A percentile compares a stretch with the other conserved stretches of the same genome.
phyloP scores from a whole-genome alignment of 257 asterid genomes.

The Penstemon eatonii region DNA sequence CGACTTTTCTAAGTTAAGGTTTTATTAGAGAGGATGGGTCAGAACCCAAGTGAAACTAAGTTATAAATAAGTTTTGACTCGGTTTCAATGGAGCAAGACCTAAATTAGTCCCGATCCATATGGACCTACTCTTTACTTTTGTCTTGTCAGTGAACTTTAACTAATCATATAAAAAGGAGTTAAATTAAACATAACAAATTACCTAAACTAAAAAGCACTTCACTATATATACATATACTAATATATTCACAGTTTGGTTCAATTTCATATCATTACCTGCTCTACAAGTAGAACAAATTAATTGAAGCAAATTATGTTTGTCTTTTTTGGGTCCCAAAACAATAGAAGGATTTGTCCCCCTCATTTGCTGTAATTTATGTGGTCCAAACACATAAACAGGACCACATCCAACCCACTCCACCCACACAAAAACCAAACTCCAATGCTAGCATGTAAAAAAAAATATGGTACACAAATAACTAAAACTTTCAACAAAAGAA shows the following conservation, averaged over 20 bases:
- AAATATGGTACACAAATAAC: constrained; percentile 5
- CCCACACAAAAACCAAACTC: constrained; percentile 8
- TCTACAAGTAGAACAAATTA: too few relatives aligned
- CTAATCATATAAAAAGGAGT: too few relatives aligned
- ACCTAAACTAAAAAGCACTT: neutral
- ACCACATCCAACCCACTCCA: constrained; percentile 14
- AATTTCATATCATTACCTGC: neutral
- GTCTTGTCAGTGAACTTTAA: too few relatives aligned
- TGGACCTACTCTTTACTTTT: too few relatives aligned
- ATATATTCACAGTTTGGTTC: neutral
- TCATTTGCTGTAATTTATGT: constrained; percentile 14
- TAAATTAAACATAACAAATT: too few relatives aligned
- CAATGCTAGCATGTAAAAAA: neutral
- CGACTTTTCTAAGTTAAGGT: too few relatives aligned
- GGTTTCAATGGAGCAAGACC: too few relatives aligned
- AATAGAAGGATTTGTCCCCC: constrained; percentile 19
- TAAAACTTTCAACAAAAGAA: constrained; percentile 12
- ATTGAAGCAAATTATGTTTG: neutral
- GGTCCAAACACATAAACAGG: constrained; percentile 12
- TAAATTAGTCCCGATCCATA: too few relatives aligned
- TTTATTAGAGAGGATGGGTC: too few relatives aligned
- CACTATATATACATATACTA: neutral
- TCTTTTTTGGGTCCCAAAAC: constrained; percentile 9
- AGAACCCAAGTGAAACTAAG: too few relatives aligned
- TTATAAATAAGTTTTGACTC: too few relatives aligned